These are phyloP conservation scores for Ceratocystis huliohia DNA, from an alignment of 2,329 filamentous ascomycete species.

Conservation along the genomic window DNA sequence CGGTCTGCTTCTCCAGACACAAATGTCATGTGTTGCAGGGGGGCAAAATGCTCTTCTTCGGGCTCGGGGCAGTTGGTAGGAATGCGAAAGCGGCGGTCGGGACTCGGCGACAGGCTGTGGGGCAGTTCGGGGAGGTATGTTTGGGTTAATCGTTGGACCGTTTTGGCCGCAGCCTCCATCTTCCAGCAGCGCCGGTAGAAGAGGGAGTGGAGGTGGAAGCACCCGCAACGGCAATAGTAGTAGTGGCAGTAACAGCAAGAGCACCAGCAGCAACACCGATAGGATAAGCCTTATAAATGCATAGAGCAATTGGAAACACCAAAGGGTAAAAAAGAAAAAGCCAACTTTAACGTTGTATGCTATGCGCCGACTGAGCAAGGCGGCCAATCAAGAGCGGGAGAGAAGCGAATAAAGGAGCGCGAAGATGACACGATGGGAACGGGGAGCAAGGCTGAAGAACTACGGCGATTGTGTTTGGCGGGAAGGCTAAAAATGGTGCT, in stretches of 20 bases:
- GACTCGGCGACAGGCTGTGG: constrained; percentile 40
- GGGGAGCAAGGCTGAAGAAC: neutral
- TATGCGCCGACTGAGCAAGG: constrained; percentile 13
- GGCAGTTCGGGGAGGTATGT: constrained; percentile 40
- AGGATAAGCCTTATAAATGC: constrained; percentile 14
- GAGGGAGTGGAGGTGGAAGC: neutral
- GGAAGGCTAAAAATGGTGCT: neutral
- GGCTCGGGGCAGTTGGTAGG: constrained; percentile 32
- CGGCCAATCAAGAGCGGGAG: constrained; percentile 1
- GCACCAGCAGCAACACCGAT: neutral
- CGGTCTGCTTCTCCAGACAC: constrained; percentile 43
- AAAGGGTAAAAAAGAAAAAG: neutral
- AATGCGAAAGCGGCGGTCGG: constrained; percentile 37
- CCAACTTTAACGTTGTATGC: neutral
- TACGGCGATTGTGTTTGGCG: neutral
- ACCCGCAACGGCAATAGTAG: neutral
- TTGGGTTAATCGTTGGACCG: constrained; percentile 41
- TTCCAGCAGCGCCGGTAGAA: constrained; percentile 13
- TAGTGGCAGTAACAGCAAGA: constrained; percentile 8
- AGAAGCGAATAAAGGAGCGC: neutral
- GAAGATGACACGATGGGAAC: neutral
- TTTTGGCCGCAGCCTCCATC: constrained; percentile 48
- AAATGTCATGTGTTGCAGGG: constrained; percentile 45
- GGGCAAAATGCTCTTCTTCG: constrained; percentile 39
- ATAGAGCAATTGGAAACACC: constrained; percentile 10